phyloP scores from a whole-genome alignment of 1,284 basidiomycete species.

The Apiotrichum veenhuisii region DNA sequence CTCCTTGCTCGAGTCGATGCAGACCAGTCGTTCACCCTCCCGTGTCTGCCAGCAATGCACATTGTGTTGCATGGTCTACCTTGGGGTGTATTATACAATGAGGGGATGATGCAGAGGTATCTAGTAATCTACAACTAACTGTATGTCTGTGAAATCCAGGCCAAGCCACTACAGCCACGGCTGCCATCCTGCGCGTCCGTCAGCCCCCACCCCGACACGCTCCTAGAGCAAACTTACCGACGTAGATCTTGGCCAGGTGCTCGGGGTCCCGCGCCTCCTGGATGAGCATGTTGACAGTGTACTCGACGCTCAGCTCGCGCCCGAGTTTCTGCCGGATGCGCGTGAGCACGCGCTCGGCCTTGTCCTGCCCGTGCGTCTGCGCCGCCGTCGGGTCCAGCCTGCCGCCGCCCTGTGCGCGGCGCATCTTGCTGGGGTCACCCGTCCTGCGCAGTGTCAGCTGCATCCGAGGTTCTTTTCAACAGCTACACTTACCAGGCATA shows the following conservation, averaged over 20 bases:
- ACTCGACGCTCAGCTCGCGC: slow-evolving; percentile 80
- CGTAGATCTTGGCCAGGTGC: slow-evolving; percentile 75
- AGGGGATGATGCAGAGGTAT: background rate
- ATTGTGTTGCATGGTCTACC: background rate
- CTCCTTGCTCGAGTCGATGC: no score
- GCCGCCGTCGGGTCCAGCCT: slow-evolving; percentile 10
- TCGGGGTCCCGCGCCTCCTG: slow-evolving; percentile 75
- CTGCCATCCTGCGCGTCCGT: slow-evolving; percentile 21
- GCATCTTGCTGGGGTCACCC: slow-evolving; percentile 60
- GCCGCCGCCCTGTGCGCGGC: slow-evolving; percentile 34
- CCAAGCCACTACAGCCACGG: slow-evolving; percentile 18
- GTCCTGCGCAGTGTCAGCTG: slow-evolving; percentile 48
- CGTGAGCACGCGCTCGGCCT: slow-evolving; percentile 81
- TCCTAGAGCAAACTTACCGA: slow-evolving; percentile 50
- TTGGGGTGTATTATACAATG: background rate
- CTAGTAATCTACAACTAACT: background rate
- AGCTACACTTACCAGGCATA: slow-evolving; percentile 69
- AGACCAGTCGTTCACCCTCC: no score
- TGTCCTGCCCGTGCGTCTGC: slow-evolving; percentile 61
- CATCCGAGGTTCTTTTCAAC: background rate
- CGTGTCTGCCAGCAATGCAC: no score
- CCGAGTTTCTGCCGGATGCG: slow-evolving; percentile 78
- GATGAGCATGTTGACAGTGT: slow-evolving; percentile 88
- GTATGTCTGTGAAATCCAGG: background rate
- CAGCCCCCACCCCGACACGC: background rate